Base-by-base conservation (phyloP, 2,329 filamentous ascomycete genomes). In the Sarocladium kiliense region DNA sequence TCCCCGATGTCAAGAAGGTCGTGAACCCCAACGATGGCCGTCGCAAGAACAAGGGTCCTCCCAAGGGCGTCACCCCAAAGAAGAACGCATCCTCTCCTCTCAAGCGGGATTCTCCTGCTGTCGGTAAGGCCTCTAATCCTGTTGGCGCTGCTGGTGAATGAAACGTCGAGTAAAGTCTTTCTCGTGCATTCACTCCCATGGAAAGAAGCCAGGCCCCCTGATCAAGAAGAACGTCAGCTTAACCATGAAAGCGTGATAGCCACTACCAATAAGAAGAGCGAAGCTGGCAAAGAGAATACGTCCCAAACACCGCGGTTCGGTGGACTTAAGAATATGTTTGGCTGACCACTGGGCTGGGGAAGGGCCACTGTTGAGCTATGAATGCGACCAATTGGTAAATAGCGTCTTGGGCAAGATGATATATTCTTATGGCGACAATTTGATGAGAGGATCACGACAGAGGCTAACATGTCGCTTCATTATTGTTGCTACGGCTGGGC, bases 261-360 rank as follows among this genome's bases (percentile, higher is more conserved):
- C 18, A 11, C 27, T 16, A 9, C 27, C 14, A 27, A 34, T 12
- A n/a, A 47, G 5, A 47, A 44, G 41, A 44, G n/a, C 41, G 41
- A 44, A 5, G 41, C 16, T 44, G 44, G 44, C 16, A 51, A 51
- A 19, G 47, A 32, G 30, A 51, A 18, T 10, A 36, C 47, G 25
- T 16, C 47, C 19, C 47, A 51, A 23, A 36, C 27, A 19, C 23
- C 27, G 3, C 27, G 34, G n/a, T 51, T 51, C 36, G 47, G 47
- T n/a, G 47, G 47, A 12, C 19, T 51, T 18, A 51, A 36, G 47
- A 51, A n/a, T n/a, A 51, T 51, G 47, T 51, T 51, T 36, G 47
- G 47, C 2, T 51, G 30, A 51, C 5, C 14, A 45, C 7, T 45
- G 4, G 7, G 4, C 19, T 25, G 10, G 7, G 12, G 7, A 6